Percentiles rank a stretch among this genome's conserved stretches.
These are phyloP conservation scores for Gracilaria caudata DNA, from an alignment of 23 red algal species.

Conservation along the genomic window DNA sequence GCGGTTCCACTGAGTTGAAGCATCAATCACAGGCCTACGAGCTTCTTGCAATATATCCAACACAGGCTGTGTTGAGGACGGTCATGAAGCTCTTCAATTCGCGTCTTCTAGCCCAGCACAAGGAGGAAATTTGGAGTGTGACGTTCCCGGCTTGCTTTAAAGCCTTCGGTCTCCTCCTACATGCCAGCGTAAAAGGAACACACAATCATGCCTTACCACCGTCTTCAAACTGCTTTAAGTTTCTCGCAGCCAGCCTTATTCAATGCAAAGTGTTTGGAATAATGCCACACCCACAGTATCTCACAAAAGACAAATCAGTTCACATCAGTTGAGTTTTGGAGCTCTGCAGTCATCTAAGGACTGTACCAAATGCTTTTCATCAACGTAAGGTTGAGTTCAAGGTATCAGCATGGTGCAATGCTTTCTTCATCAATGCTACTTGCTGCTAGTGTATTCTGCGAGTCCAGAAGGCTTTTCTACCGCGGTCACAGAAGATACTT, in stretches of 20 bases:
- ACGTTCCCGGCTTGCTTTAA: not conserved
- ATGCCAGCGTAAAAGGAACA: conserved; percentile 44
- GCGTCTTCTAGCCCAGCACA: too few relatives aligned
- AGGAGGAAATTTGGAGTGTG: too few relatives aligned
- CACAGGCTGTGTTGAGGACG: too few relatives aligned
- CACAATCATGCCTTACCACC: conserved; percentile 4
- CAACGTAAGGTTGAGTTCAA: conserved; percentile 27
- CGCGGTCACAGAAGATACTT: not conserved
- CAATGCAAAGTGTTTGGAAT: conserved; percentile 19
- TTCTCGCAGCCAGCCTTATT: conserved; percentile 8
- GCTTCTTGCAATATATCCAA: too few relatives aligned
- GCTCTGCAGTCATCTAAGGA: not conserved
- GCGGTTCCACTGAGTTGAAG: too few relatives aligned
- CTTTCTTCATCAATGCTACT: not conserved
- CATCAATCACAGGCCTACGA: too few relatives aligned
- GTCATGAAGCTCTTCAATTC: too few relatives aligned
- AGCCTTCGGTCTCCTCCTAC: conserved; percentile 13
- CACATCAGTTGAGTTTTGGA: conserved; percentile 13
- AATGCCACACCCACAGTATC: conserved; percentile 3
- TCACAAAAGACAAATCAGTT: conserved; percentile 18
- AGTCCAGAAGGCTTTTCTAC: conserved; percentile 46
- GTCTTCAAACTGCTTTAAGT: conserved; percentile 33
- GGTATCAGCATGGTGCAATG: conserved; percentile 31
- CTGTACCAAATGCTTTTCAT: conserved; percentile 25
- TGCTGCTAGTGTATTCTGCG: not conserved